Conservation (phyloP, 768 basidiomycete genomes). For the Termitomyces sp. region DNA sequence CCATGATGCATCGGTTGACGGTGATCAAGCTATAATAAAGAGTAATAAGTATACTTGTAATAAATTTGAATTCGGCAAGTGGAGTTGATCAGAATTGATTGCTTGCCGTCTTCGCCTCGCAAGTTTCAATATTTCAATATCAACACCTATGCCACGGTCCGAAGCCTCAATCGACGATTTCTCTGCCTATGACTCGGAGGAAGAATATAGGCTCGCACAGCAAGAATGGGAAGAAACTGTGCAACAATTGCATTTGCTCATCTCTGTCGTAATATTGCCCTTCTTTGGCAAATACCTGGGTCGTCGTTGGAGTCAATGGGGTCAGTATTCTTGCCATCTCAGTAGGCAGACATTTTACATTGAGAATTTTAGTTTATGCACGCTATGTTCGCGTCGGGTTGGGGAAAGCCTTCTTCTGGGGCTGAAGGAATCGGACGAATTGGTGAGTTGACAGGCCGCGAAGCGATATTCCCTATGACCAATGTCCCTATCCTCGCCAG, state of each 20-base stretch:
- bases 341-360: conserved; percentile 1
- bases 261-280: conserved; percentile 78
- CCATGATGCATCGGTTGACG: conserved; percentile 60
- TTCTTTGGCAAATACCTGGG: conserved; percentile 88
- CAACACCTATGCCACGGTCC: conserved; percentile 55
- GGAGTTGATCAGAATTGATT: conserved; percentile 11
- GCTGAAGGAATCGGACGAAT: conserved; percentile 17
- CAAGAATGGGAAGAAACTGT: conserved; percentile 94
- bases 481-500: background rate
- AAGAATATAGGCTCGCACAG: conserved; percentile 75
- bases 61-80: conserved; percentile 10
- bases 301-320: conserved; percentile 80
- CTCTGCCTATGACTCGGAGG: conserved; percentile 57
- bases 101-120: too few species aligned
- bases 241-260: conserved; percentile 76
- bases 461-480: background rate
- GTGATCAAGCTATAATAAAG: conserved; percentile 8
- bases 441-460: background rate
- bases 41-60: background rate
- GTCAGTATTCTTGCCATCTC: conserved; percentile 41
- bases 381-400: conserved; percentile 68
- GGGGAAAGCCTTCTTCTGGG: conserved; percentile 62
- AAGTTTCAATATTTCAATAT: too few species aligned
- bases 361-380: conserved; percentile 50
- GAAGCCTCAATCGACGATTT: conserved; percentile 60